Conservation (phyloP, 2,329 filamentous ascomycete species). For the Microsporum canis region DNA sequence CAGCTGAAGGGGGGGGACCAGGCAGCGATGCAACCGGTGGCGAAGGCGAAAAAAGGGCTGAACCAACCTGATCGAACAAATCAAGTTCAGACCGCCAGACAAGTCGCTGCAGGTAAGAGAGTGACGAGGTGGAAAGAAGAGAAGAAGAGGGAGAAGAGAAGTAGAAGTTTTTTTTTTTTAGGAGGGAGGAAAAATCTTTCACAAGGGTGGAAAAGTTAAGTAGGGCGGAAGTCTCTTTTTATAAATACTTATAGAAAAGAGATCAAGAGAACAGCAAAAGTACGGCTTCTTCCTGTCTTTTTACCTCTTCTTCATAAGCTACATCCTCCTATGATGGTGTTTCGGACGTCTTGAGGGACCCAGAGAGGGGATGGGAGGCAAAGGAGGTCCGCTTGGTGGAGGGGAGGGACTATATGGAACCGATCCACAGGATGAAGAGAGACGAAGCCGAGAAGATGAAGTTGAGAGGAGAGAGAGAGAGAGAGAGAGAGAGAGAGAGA, state of each 20-base stretch:
- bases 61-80: neutral
- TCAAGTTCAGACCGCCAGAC: neutral
- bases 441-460: neutral
- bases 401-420: slow-evolving; percentile 5
- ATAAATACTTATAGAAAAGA: neutral
- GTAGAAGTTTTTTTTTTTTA: neutral
- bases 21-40: slow-evolving; percentile 4
- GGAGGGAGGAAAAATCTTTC: too few species aligned
- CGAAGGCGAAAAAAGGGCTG: slow-evolving; percentile 1
- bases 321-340: neutral
- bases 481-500: neutral
- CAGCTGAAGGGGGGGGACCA: slow-evolving; percentile 11
- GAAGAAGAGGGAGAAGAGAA: neutral
- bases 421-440: neutral
- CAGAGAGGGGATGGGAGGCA: neutral
- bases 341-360: neutral
- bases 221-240: neutral
- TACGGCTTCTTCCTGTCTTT: neutral
- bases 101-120: neutral
- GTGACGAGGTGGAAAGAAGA: neutral
- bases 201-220: neutral
- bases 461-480: neutral
- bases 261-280: neutral
- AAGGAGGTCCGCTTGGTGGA: neutral
- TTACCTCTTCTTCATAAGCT: neutral